Evolutionary conservation across 768 basidiomycete species (phyloP).

Genomic region (Lyophyllum decastes): DNA sequence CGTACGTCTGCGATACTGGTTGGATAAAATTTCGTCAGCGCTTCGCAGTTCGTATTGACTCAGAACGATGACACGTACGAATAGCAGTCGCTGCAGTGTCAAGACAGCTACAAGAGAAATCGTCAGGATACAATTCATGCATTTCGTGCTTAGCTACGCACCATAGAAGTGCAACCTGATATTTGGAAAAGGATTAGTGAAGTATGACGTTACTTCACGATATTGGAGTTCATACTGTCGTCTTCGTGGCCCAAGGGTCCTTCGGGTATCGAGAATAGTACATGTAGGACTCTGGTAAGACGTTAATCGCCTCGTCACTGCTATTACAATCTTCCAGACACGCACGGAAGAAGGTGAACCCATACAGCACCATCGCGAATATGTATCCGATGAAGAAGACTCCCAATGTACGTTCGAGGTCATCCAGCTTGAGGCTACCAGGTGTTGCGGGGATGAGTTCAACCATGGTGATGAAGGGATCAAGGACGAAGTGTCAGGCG

Average conservation of each 20-base stretch:
- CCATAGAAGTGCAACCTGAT: neutral
- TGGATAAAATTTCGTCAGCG: neutral
- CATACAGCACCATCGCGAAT: conserved; percentile 20
- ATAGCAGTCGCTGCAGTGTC: conserved; percentile 15
- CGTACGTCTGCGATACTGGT: conserved; percentile 18
- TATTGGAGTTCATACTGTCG: neutral
- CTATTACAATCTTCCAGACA: neutral
- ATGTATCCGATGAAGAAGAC: conserved; percentile 21
- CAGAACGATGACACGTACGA: conserved; percentile 4
- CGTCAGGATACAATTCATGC: neutral
- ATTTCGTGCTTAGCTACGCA: no score
- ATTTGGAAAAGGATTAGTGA: neutral
- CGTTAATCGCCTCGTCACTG: neutral
- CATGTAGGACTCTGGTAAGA: conserved; percentile 17
- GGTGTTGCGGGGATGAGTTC: conserved; percentile 11
- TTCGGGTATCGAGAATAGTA: conserved; percentile 19
- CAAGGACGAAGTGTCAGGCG: neutral
- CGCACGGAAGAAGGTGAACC: conserved; percentile 21
- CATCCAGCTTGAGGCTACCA: conserved; percentile 14
- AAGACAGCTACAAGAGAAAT: conserved; percentile 3
- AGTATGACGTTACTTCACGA: neutral
- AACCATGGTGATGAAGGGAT: conserved; percentile 5
- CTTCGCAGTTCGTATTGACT: neutral
- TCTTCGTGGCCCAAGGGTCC: conserved; percentile 13
- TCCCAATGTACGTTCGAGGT: conserved; percentile 17